Conservation (phyloP, 345 rosid genomes). For the Aethionema arabicum region DNA sequence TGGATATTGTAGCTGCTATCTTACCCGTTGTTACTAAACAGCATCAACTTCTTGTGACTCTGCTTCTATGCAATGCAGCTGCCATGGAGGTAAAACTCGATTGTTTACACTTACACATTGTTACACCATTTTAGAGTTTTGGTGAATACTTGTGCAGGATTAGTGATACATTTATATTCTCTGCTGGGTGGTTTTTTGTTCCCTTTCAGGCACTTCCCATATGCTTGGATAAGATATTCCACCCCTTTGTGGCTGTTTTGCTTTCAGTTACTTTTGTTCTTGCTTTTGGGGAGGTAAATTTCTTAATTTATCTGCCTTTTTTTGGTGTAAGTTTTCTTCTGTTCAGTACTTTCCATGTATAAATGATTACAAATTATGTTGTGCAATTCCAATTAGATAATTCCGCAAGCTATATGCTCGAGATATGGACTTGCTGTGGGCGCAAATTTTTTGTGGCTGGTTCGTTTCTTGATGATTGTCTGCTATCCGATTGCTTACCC, state of each 20-base stretch:
- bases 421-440: constrained; percentile 80
- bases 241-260: constrained; percentile 76
- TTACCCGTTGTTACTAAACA: constrained; percentile 80
- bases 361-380: background rate
- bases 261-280: constrained; percentile 84
- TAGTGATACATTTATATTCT: background rate
- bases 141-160: background rate
- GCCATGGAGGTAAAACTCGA: constrained; percentile 64
- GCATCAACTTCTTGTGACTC: constrained; percentile 79
- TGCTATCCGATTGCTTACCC: constrained; percentile 81
- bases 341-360: background rate
- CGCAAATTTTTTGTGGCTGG: constrained; percentile 73
- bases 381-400: constrained; percentile 41
- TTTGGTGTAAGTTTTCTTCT: constrained; percentile 2
- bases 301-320: constrained; percentile 8
- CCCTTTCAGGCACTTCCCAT: constrained; percentile 73
- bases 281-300: constrained; percentile 71
- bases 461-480: constrained; percentile 63
- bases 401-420: constrained; percentile 83
- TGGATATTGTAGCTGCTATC: constrained; percentile 50
- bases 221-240: constrained; percentile 71
- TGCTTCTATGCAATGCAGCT: constrained; percentile 79
- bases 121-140: background rate
- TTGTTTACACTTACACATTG: background rate
- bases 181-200: constrained; percentile 6